Evolutionary conservation across 192 early-diverging fungal genomes (phyloP).

Genomic region (Phlyctochytrium planicorne): DNA sequence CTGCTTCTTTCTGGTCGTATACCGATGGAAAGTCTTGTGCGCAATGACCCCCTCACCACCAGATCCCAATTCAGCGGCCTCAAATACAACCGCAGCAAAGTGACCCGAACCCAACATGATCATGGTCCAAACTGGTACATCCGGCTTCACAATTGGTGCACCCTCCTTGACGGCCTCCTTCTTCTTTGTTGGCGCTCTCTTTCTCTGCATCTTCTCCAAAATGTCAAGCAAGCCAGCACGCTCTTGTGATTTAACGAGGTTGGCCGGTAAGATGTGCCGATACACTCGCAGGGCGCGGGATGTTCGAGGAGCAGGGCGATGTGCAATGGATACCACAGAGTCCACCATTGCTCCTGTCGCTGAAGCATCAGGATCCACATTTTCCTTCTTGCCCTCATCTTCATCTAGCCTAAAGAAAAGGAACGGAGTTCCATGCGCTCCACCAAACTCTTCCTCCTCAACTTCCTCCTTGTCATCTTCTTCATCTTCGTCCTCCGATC

Average conservation of each 20-base stretch:
- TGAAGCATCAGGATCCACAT: too few species aligned
- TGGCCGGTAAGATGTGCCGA: too few species aligned
- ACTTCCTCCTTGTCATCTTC: constrained; percentile 7
- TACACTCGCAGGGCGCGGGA: not conserved
- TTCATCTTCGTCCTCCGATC: constrained; percentile 23
- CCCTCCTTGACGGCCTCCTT: not conserved
- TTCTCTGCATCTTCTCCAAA: constrained; percentile 38
- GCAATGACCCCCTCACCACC: constrained; percentile 31
- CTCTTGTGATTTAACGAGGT: not conserved
- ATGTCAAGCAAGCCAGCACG: not conserved
- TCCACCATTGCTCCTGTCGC: too few species aligned
- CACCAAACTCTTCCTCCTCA: too few species aligned
- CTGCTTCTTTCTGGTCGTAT: constrained; percentile 95
- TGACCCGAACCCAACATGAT: constrained; percentile 77
- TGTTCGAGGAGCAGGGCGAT: not conserved
- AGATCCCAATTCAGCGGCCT: constrained; percentile 47
- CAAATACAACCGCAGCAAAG: constrained; percentile 88
- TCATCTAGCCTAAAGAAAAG: too few species aligned
- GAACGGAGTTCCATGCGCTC: too few species aligned
- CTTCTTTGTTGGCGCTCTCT: constrained; percentile 23
- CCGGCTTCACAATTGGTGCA: not conserved
- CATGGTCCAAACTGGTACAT: constrained; percentile 63
- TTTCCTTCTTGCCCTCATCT: too few species aligned
- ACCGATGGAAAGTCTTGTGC: constrained; percentile 95
- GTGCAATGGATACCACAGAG: too few species aligned